phyloP scores from a whole-genome alignment of 306 rosid species.

The Begonia masoniana region DNA sequence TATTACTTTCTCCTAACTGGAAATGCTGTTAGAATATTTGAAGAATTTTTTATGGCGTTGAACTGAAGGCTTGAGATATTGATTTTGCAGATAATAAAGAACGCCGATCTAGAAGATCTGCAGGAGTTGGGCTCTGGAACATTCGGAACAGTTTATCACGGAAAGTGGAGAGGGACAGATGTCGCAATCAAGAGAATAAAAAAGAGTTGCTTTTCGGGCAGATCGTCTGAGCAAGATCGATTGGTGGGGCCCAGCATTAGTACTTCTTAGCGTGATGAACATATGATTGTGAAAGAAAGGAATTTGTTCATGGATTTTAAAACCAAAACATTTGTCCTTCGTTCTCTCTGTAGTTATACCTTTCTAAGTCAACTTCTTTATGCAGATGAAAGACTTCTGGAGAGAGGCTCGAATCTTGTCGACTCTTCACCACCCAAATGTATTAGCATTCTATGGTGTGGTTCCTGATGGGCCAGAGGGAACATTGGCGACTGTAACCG shows the following conservation, averaged over 20 bases:
- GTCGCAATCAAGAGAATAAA: conserved; percentile 91
- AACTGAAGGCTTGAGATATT: conserved; percentile 12
- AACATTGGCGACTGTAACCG: conserved; percentile 81
- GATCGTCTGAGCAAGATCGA: conserved; percentile 83
- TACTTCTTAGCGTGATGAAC: background rate
- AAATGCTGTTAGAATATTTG: background rate
- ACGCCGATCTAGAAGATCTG: conserved; percentile 70
- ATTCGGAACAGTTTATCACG: conserved; percentile 91
- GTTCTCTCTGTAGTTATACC: background rate
- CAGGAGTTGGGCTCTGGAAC: conserved; percentile 94
- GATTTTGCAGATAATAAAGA: conserved; percentile 60
- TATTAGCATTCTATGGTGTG: conserved; percentile 87
- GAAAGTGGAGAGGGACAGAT: conserved; percentile 98
- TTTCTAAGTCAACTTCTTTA: conserved; percentile 3
- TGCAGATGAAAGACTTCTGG: conserved; percentile 84
- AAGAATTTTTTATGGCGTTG: conserved; percentile 4
- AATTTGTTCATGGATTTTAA: background rate
- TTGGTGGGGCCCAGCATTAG: conserved; percentile 36
- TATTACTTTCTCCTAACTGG: background rate
- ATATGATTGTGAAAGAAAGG: background rate
- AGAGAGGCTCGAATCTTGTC: conserved; percentile 90
- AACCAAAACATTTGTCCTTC: conserved; percentile 3
- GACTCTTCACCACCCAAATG: conserved; percentile 96
- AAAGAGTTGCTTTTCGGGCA: conserved; percentile 81
- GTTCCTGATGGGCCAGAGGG: conserved; percentile 85